These are phyloP conservation scores for Porpolomopsis calyptriformis DNA, from an alignment of 768 basidiomycete genomes.

Conservation along the genomic window DNA sequence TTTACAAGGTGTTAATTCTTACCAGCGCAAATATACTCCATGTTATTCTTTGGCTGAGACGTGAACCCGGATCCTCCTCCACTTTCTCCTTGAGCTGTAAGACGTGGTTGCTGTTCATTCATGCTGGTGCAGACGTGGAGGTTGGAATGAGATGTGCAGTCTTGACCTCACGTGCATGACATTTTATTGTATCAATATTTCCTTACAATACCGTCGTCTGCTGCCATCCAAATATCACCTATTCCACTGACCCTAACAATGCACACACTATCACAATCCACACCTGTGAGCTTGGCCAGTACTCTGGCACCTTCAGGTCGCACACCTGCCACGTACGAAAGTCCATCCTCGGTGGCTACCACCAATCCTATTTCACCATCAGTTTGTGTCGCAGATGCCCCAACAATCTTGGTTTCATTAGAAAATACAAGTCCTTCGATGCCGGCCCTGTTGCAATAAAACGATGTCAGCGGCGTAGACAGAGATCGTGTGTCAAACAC, in stretches of 20 bases:
- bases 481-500: slow-evolving; percentile 47
- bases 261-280: slow-evolving; percentile 51
- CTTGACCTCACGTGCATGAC: no score
- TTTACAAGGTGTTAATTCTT: not conserved
- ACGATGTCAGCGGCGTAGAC: slow-evolving; percentile 28
- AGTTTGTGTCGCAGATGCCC: slow-evolving; percentile 1
- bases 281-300: slow-evolving; percentile 42
- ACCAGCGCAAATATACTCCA: not conserved
- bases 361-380: slow-evolving; percentile 27
- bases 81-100: no score
- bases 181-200: no score
- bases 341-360: slow-evolving; percentile 47
- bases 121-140: no score
- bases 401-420: slow-evolving; percentile 1
- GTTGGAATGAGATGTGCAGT: no score
- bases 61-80: no score
- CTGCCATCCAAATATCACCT: slow-evolving; percentile 42
- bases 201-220: slow-evolving; percentile 55
- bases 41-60: not conserved
- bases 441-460: slow-evolving; percentile 34
- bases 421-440: slow-evolving; percentile 40
- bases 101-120: no score
- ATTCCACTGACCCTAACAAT: slow-evolving; percentile 25
- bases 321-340: slow-evolving; percentile 44
- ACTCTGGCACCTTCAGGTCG: slow-evolving; percentile 33